Evolutionary conservation across 192 early-diverging fungal genomes (phyloP), one percentile per base, ranked within the genome.

Genomic region (Hyaloraphidium curvatum): DNA sequence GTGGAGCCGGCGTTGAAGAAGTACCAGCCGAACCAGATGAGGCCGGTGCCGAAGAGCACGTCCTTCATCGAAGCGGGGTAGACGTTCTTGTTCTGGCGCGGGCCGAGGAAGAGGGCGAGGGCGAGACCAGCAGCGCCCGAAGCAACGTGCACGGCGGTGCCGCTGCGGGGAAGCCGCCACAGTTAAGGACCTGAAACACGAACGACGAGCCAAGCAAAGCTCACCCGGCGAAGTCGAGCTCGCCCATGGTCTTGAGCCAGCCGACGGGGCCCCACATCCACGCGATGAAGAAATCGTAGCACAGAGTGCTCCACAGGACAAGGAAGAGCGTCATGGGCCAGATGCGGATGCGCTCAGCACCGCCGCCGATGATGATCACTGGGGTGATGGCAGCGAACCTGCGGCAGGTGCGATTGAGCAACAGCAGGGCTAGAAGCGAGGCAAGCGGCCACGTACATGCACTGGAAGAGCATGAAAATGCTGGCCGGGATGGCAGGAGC

Each of bases 1-100:
- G 54, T 52, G 28, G 39, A 50, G 23, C 54, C 54, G 51, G 40
- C 54, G 16, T 55, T 55, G 51, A 55, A 55, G 51, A 40, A 40
- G 39, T 26, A 55, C 54, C 54, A 55, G 16, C 54, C 54, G 51
- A 55, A 55, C 54, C 54, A 55, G 28, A 55, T 52, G 28, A 55
- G 54, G 35, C 39, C 39, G 25, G 54, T 55, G 27, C 54, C 54
- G 14, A 55, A 29, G 39, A 55, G 51, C 1, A 55, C 54, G 51
- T 52, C 39, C 26, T 40, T 54, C 39, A 55, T 53, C 2, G 39
- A 52, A 11, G 39, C 40, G 27, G 54, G 54, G 50, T 55, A 40
- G 22, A 55, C 26, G 51, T 55, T 40, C 26, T 55, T 55, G 26
- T 55, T 55, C 41, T 55, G 39, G 28, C 54, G 39, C 29, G 39